Percentiles rank a stretch among this genome's conserved stretches.
phyloP scores from a whole-genome alignment of 2,329 filamentous ascomycete genomes.

The Diaporthe destruens region DNA sequence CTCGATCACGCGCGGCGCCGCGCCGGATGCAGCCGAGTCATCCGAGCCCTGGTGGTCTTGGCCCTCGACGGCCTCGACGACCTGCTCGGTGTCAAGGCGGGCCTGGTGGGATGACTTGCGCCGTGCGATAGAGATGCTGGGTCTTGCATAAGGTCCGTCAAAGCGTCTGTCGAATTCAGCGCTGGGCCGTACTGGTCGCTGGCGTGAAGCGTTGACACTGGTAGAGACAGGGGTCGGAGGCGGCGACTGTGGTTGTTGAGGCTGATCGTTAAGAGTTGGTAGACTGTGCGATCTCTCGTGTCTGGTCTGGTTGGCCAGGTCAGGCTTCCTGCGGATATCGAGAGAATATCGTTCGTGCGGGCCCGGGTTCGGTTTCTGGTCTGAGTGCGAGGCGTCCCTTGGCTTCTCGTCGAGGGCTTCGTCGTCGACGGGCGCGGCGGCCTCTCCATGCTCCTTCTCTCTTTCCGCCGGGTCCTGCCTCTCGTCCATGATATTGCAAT shows the following conservation, averaged over 20 bases:
- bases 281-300: constrained; percentile 36
- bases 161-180: constrained; percentile 46
- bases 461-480: neutral
- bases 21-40: constrained; percentile 24
- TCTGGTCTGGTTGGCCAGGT: neutral
- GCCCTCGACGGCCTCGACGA: constrained; percentile 6
- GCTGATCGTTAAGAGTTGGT: constrained; percentile 23
- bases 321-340: constrained; percentile 17
- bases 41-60: neutral
- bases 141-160: constrained; percentile 47
- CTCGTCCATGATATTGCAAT: constrained; percentile 24
- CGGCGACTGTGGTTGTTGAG: constrained; percentile 28
- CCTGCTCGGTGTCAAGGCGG: constrained; percentile 13
- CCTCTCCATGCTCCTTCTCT: neutral
- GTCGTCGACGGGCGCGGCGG: neutral
- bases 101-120: constrained; percentile 39
- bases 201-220: constrained; percentile 14
- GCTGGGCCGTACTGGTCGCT: constrained; percentile 43
- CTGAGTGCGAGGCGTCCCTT: constrained; percentile 30
- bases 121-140: constrained; percentile 45
- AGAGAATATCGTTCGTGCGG: constrained; percentile 35
- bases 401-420: constrained; percentile 14
- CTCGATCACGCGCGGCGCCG: constrained; percentile 36
- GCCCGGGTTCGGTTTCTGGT: constrained; percentile 4
- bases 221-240: constrained; percentile 37